Evolutionary conservation across 2,329 filamentous ascomycete species (phyloP).

Genomic region (Diatrype stigma): DNA sequence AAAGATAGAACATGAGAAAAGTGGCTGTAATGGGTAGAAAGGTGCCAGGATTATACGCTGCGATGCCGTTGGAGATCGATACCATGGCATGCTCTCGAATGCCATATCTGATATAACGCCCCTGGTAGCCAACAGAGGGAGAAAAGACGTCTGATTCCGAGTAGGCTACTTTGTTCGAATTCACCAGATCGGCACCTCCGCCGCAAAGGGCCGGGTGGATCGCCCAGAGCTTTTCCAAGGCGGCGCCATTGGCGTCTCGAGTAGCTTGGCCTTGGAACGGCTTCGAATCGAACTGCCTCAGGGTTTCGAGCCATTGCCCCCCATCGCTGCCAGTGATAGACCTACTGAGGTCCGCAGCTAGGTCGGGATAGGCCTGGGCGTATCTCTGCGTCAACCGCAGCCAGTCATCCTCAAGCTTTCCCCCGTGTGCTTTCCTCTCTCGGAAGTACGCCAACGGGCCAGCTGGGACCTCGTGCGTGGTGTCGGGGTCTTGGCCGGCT

Average conservation of each 20-base stretch:
- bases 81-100: conserved; percentile 61
- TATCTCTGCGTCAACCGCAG: background rate
- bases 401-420: background rate
- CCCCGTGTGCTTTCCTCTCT: background rate
- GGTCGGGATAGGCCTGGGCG: background rate
- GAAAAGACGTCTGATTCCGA: conserved; percentile 16
- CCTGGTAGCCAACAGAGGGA: conserved; percentile 34
- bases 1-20: conserved; percentile 57
- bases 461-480: conserved; percentile 41
- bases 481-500: conserved; percentile 45
- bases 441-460: conserved; percentile 7
- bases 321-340: background rate
- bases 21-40: conserved; percentile 50
- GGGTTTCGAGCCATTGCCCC: background rate
- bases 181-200: conserved; percentile 28
- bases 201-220: background rate
- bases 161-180: conserved; percentile 38
- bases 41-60: conserved; percentile 47
- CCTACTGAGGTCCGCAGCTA: background rate
- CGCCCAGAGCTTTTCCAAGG: background rate
- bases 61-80: conserved; percentile 53
- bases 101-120: conserved; percentile 57
- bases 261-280: background rate
- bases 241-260: background rate
- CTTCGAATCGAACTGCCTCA: background rate